Evolutionary conservation across 805 yeast species (phyloP), one percentile per base, ranked within the genome.

Genomic region (Wickerhamomyces sydowiorum): DNA sequence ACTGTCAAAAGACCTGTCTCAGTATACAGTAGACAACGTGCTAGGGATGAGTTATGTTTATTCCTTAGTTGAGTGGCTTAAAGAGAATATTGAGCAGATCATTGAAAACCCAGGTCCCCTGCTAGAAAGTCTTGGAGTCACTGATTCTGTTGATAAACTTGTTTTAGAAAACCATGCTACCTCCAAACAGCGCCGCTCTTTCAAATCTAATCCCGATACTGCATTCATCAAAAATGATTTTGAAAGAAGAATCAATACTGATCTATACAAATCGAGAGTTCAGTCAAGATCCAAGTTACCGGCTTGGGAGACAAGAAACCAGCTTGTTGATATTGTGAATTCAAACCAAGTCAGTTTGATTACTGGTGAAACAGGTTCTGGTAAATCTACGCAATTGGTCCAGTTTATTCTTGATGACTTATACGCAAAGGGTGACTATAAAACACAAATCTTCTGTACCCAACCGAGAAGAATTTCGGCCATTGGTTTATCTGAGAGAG

Each of bases 361-460:
- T 29, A 91, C 98, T 2, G 99, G 98, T 59, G 99, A 93, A 60
- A 91, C 98, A 0, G 98, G 98, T 52, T 90, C 97, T 1, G 98
- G 98, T 51, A 91, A 91, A 57, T 87, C 96, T 1, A 91, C 99
- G 0, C 99, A 91, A 59, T 78, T 87, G 5, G 96, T 88, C 6
- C 99, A 91, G 59, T 91, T 89, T 51, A 67, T 91, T 18, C 64
- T 91, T 15, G 98, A 91, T 58, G 70, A 79, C 31, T 54, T 86
- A 44, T 70, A 75, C 38, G 36, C 63, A 0, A 57, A 62, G 12
- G 73, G 74, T 0, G 58, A 60, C 10, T 76, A 75, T 46, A 60
- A 64, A 20, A 72, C 83, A 3, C 74, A 71, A 31, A 84, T 91
- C 5, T 66, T 91, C 1, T 89, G 96, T 62, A 89, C 97, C 0